Evolutionary conservation across 2,329 filamentous ascomycete species (phyloP).

Genomic region (Colletotrichum sansevieriae): DNA sequence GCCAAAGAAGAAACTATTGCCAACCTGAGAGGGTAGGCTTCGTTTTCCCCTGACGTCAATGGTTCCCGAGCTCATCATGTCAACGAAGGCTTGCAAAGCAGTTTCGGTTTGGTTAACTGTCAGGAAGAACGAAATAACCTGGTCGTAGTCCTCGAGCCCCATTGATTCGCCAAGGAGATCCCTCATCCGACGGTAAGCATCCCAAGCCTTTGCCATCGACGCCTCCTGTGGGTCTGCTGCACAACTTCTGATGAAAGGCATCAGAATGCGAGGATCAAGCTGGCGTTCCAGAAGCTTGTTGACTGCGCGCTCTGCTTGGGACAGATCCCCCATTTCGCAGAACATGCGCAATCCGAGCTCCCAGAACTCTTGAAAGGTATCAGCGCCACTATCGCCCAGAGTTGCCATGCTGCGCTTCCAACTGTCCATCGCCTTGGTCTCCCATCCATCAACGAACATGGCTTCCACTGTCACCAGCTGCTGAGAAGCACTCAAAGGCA

Average conservation of each 20-base stretch:
- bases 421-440: constrained; percentile 69
- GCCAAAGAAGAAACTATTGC: constrained; percentile 85
- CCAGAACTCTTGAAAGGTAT: constrained; percentile 68
- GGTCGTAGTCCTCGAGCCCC: constrained; percentile 81
- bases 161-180: constrained; percentile 70
- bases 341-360: constrained; percentile 76
- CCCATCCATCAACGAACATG: constrained; percentile 72
- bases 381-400: constrained; percentile 60
- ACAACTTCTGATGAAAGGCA: constrained; percentile 79
- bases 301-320: constrained; percentile 69
- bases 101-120: constrained; percentile 73
- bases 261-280: constrained; percentile 67
- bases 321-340: constrained; percentile 68
- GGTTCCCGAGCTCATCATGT: constrained; percentile 83
- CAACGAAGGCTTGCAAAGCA: constrained; percentile 83
- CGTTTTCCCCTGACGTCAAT: constrained; percentile 60
- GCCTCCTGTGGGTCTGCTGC: constrained; percentile 64
- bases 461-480: constrained; percentile 77
- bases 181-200: constrained; percentile 74
- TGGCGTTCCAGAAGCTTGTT: constrained; percentile 64
- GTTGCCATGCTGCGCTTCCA: constrained; percentile 71
- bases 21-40: constrained; percentile 62
- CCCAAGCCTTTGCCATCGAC: constrained; percentile 71
- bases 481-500: constrained; percentile 67
- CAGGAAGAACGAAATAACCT: constrained; percentile 78